Percentiles rank a stretch among this genome's conserved stretches.
phyloP scores from a whole-genome alignment of 2,329 filamentous ascomycete genomes.

The Dryadomyces quercus-mongolicae region DNA sequence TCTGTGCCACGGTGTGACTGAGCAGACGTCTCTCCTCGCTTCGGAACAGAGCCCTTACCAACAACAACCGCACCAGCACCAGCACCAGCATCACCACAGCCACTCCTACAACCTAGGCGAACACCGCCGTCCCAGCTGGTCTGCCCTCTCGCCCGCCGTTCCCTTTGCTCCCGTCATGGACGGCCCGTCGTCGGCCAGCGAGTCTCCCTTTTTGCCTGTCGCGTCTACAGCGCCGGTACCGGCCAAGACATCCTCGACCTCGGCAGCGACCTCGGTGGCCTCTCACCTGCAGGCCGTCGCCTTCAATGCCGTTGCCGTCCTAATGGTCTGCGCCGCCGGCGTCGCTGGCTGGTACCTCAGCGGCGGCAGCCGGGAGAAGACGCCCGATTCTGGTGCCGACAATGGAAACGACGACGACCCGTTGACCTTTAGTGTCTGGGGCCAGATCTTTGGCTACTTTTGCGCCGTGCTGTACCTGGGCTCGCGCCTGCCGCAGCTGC shows the following conservation, averaged over 20 bases:
- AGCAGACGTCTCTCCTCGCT: conserved; percentile 38
- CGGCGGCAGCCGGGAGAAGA: conserved; percentile 31
- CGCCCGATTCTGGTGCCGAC: conserved; percentile 27
- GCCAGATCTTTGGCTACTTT: conserved; percentile 88
- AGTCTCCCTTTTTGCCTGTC: neutral
- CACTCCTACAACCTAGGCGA: conserved; percentile 23
- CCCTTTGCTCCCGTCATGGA: conserved; percentile 29
- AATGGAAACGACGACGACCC: conserved; percentile 26
- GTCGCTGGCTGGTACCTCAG: conserved; percentile 77
- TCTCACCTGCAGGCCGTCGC: conserved; percentile 39
- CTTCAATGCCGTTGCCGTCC: conserved; percentile 64
- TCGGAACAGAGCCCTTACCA: conserved; percentile 7
- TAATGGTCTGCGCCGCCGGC: conserved; percentile 76
- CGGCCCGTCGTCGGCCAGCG: neutral
- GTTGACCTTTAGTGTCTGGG: conserved; percentile 60
- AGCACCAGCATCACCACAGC: conserved; percentile 21
- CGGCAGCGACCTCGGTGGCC: conserved; percentile 16
- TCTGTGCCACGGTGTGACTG: conserved; percentile 22
- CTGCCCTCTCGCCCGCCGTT: conserved; percentile 66
- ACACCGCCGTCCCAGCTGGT: conserved; percentile 43
- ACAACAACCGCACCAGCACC: conserved; percentile 22
- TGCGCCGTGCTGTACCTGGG: conserved; percentile 84
- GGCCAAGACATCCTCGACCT: neutral
- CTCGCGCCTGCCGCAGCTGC: conserved; percentile 76
- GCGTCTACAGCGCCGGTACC: neutral